Conservation (phyloP, 805 yeast species). For the Saccharomycopsis selenospora region DNA sequence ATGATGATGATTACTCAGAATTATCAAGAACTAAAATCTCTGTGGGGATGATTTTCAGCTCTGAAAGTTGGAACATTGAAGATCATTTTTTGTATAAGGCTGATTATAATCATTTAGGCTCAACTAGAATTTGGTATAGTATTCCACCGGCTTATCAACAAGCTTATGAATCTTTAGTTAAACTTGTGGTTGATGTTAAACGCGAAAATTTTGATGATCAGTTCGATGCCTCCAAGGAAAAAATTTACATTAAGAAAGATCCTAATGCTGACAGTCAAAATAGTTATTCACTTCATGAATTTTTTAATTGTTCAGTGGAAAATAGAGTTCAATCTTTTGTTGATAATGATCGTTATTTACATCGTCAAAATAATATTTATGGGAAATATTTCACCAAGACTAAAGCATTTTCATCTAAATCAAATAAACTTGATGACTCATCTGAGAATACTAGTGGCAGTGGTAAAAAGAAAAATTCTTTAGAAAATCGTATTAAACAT, state of each 20-base stretch:
- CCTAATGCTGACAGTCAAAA: not conserved
- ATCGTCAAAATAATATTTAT: constrained; percentile 8
- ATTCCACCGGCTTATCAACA: constrained; percentile 49
- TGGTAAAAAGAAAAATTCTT: not conserved
- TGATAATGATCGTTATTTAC: constrained; percentile 23
- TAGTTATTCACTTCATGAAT: constrained; percentile 16
- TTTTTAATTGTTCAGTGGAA: constrained; percentile 28
- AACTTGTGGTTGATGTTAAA: constrained; percentile 6
- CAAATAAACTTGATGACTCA: not conserved
- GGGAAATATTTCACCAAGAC: constrained; percentile 13
- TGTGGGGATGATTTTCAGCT: constrained; percentile 47
- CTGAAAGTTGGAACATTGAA: constrained; percentile 51
- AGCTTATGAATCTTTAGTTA: constrained; percentile 42
- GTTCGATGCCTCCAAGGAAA: constrained; percentile 6
- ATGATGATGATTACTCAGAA: constrained; percentile 37
- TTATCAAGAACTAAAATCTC: constrained; percentile 38
- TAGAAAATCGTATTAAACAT: constrained; percentile 6
- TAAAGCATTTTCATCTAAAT: constrained; percentile 3
- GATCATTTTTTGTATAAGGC: constrained; percentile 51
- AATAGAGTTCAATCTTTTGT: constrained; percentile 28
- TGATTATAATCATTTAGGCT: constrained; percentile 52
- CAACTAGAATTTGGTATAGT: constrained; percentile 51
- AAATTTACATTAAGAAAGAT: not conserved
- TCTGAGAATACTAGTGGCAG: not conserved
- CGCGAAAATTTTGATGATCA: constrained; percentile 10